Percentiles rank a stretch among this genome's conserved stretches.
Conservation (phyloP, 192 early-diverging fungal genomes). For the Coemansia sp. region DNA sequence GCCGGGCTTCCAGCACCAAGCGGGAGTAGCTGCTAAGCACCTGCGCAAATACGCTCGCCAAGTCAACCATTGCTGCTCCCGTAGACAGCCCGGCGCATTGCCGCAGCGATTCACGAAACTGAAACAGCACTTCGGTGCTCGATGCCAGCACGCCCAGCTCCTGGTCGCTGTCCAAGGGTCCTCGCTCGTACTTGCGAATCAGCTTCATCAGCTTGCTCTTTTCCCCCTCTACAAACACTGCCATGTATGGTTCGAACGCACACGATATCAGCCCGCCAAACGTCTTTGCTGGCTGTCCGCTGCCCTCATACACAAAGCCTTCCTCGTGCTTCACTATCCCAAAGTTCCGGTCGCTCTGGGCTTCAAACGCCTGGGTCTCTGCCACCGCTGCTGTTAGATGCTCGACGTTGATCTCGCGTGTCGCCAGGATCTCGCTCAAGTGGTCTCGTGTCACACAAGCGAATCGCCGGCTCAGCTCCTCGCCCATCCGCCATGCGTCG, state of each 20-base stretch:
- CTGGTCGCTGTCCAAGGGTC: conserved; percentile 57
- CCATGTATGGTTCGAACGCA: conserved; percentile 85
- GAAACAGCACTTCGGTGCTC: conserved; percentile 88
- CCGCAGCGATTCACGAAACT: conserved; percentile 83
- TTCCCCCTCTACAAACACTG: conserved; percentile 84
- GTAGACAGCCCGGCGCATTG: conserved; percentile 84
- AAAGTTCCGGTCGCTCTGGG: conserved; percentile 75
- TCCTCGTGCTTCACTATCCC: conserved; percentile 24
- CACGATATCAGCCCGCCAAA: conserved; percentile 79
- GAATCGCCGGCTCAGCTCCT: conserved; percentile 69
- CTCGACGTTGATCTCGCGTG: conserved; percentile 65
- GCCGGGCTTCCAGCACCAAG: conserved; percentile 66
- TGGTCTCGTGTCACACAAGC: conserved; percentile 78
- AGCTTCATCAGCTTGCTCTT: conserved; percentile 62
- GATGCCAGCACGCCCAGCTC: conserved; percentile 71
- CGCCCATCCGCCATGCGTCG: conserved; percentile 60
- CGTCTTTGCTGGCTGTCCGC: conserved; percentile 9
- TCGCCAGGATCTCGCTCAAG: conserved; percentile 60
- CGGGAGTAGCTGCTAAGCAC: conserved; percentile 75
- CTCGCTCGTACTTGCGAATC: conserved; percentile 34
- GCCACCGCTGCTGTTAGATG: conserved; percentile 73
- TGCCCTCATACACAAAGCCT: conserved; percentile 15
- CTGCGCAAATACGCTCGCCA: conserved; percentile 77
- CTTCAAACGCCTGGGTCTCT: conserved; percentile 87
- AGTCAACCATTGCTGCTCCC: conserved; percentile 81